phyloP scores from a whole-genome alignment of 2,329 filamentous ascomycete genomes.

The Orbilia oligospora region DNA sequence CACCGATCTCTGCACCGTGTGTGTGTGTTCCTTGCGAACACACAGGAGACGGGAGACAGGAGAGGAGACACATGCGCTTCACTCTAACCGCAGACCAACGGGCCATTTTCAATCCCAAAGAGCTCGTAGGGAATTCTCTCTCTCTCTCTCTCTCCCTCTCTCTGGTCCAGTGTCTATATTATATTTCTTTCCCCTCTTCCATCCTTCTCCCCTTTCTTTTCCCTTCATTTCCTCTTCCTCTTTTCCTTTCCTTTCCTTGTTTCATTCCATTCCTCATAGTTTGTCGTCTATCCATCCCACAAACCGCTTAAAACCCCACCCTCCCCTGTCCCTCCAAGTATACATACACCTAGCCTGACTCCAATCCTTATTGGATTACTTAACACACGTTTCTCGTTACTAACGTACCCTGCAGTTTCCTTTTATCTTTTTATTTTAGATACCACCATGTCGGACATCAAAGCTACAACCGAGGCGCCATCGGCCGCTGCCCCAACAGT shows the following conservation, averaged over 20 bases:
- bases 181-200: slow-evolving; percentile 58
- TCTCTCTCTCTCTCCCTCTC: slow-evolving; percentile 50
- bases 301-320: background rate
- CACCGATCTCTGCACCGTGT: no score
- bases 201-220: slow-evolving; percentile 60
- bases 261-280: no score
- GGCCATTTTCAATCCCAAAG: background rate
- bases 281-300: background rate
- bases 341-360: no score
- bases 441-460: slow-evolving; percentile 64
- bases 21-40: background rate
- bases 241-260: slow-evolving; percentile 60
- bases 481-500: slow-evolving; percentile 54
- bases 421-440: no score
- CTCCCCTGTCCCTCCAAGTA: background rate
- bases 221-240: slow-evolving; percentile 64
- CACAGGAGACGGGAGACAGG: no score
- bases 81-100: background rate
- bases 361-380: slow-evolving; percentile 62
- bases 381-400: slow-evolving; percentile 22
- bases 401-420: slow-evolving; percentile 21
- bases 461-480: slow-evolving; percentile 66
- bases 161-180: no score
- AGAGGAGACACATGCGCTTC: background rate
- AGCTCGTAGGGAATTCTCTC: slow-evolving; percentile 2